Percentiles rank a stretch among this genome's conserved stretches.
phyloP scores from a whole-genome alignment of 1,139 yeast species.

The Suhomyces kunorum region DNA sequence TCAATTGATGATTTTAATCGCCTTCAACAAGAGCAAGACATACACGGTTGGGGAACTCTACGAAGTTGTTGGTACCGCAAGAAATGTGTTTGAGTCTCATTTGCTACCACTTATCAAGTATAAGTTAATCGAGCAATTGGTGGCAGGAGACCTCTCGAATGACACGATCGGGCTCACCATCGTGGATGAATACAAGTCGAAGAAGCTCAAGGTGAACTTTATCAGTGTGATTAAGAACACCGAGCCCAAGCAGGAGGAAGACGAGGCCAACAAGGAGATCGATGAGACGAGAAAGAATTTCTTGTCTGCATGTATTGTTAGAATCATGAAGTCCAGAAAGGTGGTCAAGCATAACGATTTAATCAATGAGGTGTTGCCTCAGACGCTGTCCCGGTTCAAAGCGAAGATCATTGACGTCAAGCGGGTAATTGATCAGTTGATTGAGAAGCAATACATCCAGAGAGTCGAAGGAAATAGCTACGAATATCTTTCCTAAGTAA shows the following conservation, averaged over 20 bases:
- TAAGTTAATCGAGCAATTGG: conserved; percentile 67
- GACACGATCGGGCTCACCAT: conserved; percentile 67
- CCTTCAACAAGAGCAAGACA: conserved; percentile 67
- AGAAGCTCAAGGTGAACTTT: conserved; percentile 82
- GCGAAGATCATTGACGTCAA: conserved; percentile 87
- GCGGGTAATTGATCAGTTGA: conserved; percentile 78
- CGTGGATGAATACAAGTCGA: conserved; percentile 80
- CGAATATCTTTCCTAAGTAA: conserved; percentile 46
- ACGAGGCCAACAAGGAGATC: conserved; percentile 80
- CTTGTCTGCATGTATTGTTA: conserved; percentile 89
- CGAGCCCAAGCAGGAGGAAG: conserved; percentile 75
- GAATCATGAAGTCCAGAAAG: conserved; percentile 95
- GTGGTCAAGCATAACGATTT: conserved; percentile 74
- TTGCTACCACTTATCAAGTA: conserved; percentile 78
- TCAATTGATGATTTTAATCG: conserved; percentile 82
- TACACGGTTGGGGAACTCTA: conserved; percentile 63
- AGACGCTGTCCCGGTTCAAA: conserved; percentile 78
- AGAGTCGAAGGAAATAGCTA: conserved; percentile 77
- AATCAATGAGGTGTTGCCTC: conserved; percentile 86
- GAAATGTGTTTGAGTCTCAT: conserved; percentile 69
- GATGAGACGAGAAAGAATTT: conserved; percentile 85
- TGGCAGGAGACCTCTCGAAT: conserved; percentile 51
- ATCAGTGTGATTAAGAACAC: conserved; percentile 72
- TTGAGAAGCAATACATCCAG: conserved; percentile 82
- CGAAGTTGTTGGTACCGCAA: conserved; percentile 67